phyloP scores from a whole-genome alignment of 192 early-diverging fungal genomes.

The Mortierella claussenii region DNA sequence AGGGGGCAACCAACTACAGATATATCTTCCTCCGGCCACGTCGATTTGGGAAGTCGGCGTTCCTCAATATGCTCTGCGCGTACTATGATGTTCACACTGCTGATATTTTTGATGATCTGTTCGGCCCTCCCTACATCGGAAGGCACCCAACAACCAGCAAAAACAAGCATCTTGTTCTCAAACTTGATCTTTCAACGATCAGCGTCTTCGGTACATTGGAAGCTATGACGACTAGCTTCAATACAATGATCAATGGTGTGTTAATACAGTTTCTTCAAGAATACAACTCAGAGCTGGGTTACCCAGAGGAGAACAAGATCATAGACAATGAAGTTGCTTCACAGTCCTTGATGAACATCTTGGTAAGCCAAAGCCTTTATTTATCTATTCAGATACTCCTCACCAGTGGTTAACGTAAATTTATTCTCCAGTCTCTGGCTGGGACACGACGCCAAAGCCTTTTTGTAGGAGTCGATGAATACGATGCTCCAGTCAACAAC shows the following conservation, averaged over 20 bases:
- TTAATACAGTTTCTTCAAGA: constrained; percentile 15
- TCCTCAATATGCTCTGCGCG: constrained; percentile 46
- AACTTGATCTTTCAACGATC: constrained; percentile 47
- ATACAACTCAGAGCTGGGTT: constrained; percentile 17
- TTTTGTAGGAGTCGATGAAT: constrained; percentile 53
- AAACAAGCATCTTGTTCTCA: constrained; percentile 51
- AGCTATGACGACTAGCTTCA: constrained; percentile 14
- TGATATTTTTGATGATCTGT: constrained; percentile 40
- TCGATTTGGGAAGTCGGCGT: constrained; percentile 45
- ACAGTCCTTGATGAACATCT: constrained; percentile 14
- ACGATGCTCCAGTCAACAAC: constrained; percentile 49
- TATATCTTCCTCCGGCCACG: constrained; percentile 37
- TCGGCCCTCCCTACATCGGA: constrained; percentile 52
- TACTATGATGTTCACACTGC: constrained; percentile 49
- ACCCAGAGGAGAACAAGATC: constrained; percentile 16
- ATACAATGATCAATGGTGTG: constrained; percentile 21
- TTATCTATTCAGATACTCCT: constrained; percentile 2
- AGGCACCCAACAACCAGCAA: constrained; percentile 36
- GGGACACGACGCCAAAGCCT: constrained; percentile 31
- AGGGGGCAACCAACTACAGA: constrained; percentile 21
- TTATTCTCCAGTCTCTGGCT: constrained; percentile 33
- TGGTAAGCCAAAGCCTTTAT: constrained; percentile 23
- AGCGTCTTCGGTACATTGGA: constrained; percentile 19
- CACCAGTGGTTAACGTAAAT: constrained; percentile 23
- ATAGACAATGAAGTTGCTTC: constrained; percentile 13